These are phyloP conservation scores for Grigorovia transvaalensis DNA, from an alignment of 805 yeast genomes.

Conservation along the genomic window DNA sequence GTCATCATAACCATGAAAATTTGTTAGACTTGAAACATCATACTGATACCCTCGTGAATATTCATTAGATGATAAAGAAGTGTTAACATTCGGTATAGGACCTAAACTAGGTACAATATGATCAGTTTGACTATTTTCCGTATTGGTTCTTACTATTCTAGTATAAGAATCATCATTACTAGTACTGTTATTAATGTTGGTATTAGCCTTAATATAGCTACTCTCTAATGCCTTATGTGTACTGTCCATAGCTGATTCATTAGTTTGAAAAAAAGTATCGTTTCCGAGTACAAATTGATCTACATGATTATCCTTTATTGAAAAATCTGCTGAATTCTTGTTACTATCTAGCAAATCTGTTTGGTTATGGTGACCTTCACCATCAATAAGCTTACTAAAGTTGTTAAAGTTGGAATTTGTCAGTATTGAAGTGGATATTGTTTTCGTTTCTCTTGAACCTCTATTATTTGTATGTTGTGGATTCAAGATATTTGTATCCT, in stretches of 20 bases:
- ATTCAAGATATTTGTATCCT: conserved; percentile 5
- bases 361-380: background rate
- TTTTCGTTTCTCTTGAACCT: conserved; percentile 1
- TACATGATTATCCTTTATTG: background rate
- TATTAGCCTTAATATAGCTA: background rate
- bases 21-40: background rate
- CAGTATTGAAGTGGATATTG: conserved; percentile 1
- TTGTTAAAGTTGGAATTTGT: background rate
- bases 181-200: no score
- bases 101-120: background rate
- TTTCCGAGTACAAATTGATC: background rate
- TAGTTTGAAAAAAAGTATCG: background rate
- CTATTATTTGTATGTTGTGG: background rate
- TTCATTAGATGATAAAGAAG: background rate
- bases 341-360: no score
- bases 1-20: conserved; percentile 2
- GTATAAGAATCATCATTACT: background rate
- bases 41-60: background rate
- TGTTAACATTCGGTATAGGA: background rate
- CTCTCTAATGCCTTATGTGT: background rate
- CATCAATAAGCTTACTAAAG: background rate
- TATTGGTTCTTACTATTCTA: background rate
- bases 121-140: background rate
- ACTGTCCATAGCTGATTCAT: background rate
- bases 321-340: no score